Base-by-base conservation (phyloP, 805 yeast genomes). In the Teunomyces kruisii region DNA sequence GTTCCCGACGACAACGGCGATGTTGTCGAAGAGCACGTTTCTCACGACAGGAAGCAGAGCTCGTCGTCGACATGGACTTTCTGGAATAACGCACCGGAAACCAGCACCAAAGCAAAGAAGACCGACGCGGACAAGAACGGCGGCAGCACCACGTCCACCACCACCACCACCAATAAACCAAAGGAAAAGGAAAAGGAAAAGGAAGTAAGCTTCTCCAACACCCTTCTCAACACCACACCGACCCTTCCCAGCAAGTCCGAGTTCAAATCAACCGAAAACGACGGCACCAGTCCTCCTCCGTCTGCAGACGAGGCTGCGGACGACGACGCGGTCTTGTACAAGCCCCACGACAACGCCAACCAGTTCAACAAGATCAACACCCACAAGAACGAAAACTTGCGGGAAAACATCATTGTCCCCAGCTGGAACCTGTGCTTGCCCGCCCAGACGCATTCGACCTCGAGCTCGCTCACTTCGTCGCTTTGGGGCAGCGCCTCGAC, bases 241-340 rank as follows among this genome's bases (percentile, higher is more conserved):
- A 52, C 64, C 1, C 39, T 65, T 14, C 39, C 28, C 22, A 19
- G 28, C 28, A 4, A 8, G 28, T 28, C 19, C 3, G 22, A 19
- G 6, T 19, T 19, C 22, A 36, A 36, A 14, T 32, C 37, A 10
- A 15, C 15, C 13, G 45, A 42, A 6, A 27, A 28, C 22, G 41
- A 32, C 3, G 3, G 22, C 3, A 37, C 37, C 12, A 35, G 44
- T 7, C 48, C 43, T n/a, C 31, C 42, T 6, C 47, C 44, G 16
- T 22, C 26, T 6, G 45, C 42, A 15, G 43, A 40, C 13, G 36
- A 46, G 33, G 40, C 27, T 22, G 15, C 24, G 6, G 52, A 39
- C 8, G 75, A 70, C 41, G 77, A 72, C 49, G 77, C 77, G 0
- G 76, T 72, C 3, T 59, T 72, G 45, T 72, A 71, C 53, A 70